Conservation (phyloP, 192 early-diverging fungal species). For the Neocallimastix lanati region DNA sequence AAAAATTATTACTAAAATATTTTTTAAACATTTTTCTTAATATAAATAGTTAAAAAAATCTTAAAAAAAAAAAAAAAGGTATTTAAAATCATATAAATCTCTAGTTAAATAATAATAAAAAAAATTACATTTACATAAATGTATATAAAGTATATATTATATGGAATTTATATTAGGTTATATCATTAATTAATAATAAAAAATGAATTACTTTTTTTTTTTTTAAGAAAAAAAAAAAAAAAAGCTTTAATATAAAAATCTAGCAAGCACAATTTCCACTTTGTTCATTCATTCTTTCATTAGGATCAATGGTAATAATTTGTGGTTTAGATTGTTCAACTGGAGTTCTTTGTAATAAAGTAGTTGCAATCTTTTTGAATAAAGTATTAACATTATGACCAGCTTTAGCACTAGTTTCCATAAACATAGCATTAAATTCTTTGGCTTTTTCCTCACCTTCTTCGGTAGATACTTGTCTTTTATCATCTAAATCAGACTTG, state of each 20-base stretch:
- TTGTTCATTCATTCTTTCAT: background rate
- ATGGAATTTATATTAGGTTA: too few species aligned
- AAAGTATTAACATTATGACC: conserved; percentile 90
- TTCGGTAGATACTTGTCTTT: conserved; percentile 83
- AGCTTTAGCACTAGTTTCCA: conserved; percentile 40
- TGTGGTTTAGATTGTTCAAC: background rate
- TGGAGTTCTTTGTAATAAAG: conserved; percentile 57
- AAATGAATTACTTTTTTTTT: too few species aligned
- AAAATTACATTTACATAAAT: too few species aligned
- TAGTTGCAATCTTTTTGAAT: conserved; percentile 91
- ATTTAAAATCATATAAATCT: too few species aligned
- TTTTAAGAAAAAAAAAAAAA: background rate
- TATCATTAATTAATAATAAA: too few species aligned
- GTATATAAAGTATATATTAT: too few species aligned
- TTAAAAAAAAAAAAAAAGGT: too few species aligned
- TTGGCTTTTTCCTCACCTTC: conserved; percentile 96
- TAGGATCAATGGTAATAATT: background rate
- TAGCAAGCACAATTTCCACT: background rate
- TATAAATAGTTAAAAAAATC: too few species aligned
- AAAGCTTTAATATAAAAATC: background rate
- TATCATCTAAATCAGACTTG: conserved; percentile 95
- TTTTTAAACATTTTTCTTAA: too few species aligned
- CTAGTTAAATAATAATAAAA: too few species aligned
- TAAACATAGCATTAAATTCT: conserved; percentile 94
- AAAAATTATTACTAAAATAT: too few species aligned